A percentile compares a stretch with the other conserved stretches of the same genome.
Conservation (phyloP, 768 basidiomycete genomes). For the Lepiota brunneoincarnata region DNA sequence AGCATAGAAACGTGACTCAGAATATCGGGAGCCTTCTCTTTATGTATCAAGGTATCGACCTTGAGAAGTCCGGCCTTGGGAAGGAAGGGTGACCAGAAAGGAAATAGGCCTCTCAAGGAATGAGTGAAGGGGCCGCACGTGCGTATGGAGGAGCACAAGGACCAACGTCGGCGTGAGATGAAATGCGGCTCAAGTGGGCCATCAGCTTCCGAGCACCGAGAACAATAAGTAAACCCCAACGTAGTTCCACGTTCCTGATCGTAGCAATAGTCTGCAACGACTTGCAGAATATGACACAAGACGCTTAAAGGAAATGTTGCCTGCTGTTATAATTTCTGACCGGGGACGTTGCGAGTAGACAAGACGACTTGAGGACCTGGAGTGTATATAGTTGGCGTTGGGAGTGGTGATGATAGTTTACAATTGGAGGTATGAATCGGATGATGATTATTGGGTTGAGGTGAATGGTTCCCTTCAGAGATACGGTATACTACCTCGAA, state of each 20-base stretch:
- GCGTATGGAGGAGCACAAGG: neutral
- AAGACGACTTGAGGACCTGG: neutral
- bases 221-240: slow-evolving; percentile 7
- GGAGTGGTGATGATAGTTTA: neutral
- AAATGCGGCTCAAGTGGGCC: neutral
- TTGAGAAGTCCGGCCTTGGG: too few relatives aligned
- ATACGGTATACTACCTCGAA: neutral
- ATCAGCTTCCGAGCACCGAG: neutral
- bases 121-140: neutral
- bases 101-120: too few relatives aligned
- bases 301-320: too few relatives aligned
- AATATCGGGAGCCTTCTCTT: neutral
- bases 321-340: too few relatives aligned
- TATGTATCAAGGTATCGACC: neutral
- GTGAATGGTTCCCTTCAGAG: neutral
- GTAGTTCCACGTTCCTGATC: neutral
- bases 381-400: neutral
- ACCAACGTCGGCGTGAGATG: neutral
- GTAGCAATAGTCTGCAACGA: neutral
- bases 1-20: neutral
- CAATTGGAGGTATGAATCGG: neutral
- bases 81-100: too few relatives aligned
- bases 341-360: too few relatives aligned
- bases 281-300: neutral
- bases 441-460: neutral